These are phyloP conservation scores for Gracilaria caudata DNA, from an alignment of 23 red algal species.

Conservation along the genomic window DNA sequence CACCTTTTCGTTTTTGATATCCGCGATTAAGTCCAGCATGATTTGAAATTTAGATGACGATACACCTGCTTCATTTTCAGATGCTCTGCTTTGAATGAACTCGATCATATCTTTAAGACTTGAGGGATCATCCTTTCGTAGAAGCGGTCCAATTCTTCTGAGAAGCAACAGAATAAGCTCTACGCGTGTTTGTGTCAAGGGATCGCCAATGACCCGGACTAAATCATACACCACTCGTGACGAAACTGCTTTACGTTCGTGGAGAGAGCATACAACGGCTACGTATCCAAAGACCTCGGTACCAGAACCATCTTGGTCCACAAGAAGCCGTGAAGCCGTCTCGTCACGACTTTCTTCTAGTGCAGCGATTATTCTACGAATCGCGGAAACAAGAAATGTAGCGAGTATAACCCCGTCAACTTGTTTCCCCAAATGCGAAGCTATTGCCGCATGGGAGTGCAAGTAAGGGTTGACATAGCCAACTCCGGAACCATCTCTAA, in stretches of 20 bases:
- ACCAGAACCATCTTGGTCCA: conserved; percentile 13
- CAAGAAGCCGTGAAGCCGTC: neutral
- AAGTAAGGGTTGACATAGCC: conserved; percentile 60
- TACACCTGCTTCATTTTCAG: neutral
- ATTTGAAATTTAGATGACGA: conserved; percentile 43
- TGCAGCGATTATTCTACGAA: conserved; percentile 13
- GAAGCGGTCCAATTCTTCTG: conserved; percentile 23
- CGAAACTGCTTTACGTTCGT: conserved; percentile 33
- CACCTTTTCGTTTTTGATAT: conserved; percentile 65
- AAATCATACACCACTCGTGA: conserved; percentile 44
- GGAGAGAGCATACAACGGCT: conserved; percentile 41
- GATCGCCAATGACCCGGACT: conserved; percentile 17
- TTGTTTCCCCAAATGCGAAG: conserved; percentile 31
- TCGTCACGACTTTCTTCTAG: conserved; percentile 49
- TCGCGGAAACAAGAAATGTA: conserved; percentile 25
- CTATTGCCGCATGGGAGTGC: conserved; percentile 58
- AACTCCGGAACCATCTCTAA: conserved; percentile 50
- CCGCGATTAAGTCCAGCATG: conserved; percentile 57
- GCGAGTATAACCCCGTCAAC: conserved; percentile 42
- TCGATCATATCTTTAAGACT: conserved; percentile 62
- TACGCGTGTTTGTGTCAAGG: conserved; percentile 21
- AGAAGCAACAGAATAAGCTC: conserved; percentile 52
- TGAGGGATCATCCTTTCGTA: conserved; percentile 50
- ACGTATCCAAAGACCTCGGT: conserved; percentile 46
- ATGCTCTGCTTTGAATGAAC: conserved; percentile 37